Base-by-base conservation (phyloP, 2,329 filamentous ascomycete species). In the Fusarium protoensiforme region DNA sequence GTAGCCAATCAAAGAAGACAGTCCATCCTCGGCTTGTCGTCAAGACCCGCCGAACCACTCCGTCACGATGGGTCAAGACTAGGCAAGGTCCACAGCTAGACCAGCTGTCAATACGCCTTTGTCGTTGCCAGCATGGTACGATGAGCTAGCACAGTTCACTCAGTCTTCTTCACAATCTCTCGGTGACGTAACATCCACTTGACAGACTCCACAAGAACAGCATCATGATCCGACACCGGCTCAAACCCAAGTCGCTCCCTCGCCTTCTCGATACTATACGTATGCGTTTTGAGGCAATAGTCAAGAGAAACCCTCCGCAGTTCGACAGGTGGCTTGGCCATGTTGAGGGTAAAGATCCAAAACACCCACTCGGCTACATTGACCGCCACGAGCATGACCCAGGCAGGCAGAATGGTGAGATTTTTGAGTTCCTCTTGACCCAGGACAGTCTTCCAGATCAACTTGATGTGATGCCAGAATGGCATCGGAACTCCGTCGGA, bases 401-500 rank as follows among this genome's bases (percentile, higher is more conserved):
- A 81, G 0, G 66, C 69, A 1, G 79, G 78, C 2, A 81, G n/a
- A 2, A 74, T n/a, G 3, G 66, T 61, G 0, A 77, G 36, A 2
- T 71, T 59, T 4, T 67, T 57, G 2, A 71, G 20, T 0, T 65
- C 64, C 2, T 71, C 68, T 14, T 41, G 54, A 2, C 75, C 75
- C 0, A 75, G 60, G 0, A 67, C 77, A 13, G 70, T 64, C 5
- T 60, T 59, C 76, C 78, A 81, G 2, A 80, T 76, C 1, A 78
- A 18, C 4, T 67, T 59, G 1, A 75, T 72, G 11, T 81, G 79
- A n/a, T 78, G 74, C 75, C 79, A 83, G 31, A 81, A 83, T 0
- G 72, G 76, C 8, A 81, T 64, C 0, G 78, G 78, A 1, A 72
- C 57, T 0, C 79, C 79, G 41, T 84, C 82, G 1, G 81, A 80